phyloP scores from a whole-genome alignment of 352 stramenopile genomes.

The Phytophthora syringae region DNA sequence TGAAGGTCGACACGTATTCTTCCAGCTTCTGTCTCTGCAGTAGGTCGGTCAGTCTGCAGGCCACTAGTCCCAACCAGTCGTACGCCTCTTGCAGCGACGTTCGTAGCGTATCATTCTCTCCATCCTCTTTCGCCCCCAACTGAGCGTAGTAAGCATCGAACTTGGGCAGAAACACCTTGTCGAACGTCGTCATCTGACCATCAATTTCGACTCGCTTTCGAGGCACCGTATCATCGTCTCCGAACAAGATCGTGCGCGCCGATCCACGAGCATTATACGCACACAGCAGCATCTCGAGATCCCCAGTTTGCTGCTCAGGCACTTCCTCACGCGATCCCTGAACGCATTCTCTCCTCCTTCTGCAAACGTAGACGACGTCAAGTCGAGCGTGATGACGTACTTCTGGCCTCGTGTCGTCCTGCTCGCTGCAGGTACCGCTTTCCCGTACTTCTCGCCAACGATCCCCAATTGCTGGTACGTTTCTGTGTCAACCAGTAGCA shows the following conservation, averaged over 20 bases:
- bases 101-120: slow-evolving; percentile 33
- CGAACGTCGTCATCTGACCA: slow-evolving; percentile 43
- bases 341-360: slow-evolving; percentile 21
- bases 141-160: slow-evolving; percentile 54
- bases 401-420: slow-evolving; percentile 46
- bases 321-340: slow-evolving; percentile 50
- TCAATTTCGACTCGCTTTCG: slow-evolving; percentile 74
- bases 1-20: slow-evolving; percentile 85
- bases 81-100: slow-evolving; percentile 59
- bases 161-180: slow-evolving; percentile 60
- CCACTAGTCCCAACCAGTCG: slow-evolving; percentile 81
- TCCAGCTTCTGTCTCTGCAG: slow-evolving; percentile 60
- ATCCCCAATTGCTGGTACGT: slow-evolving; percentile 81
- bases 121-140: slow-evolving; percentile 11
- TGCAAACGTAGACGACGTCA: slow-evolving; percentile 54
- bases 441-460: slow-evolving; percentile 69
- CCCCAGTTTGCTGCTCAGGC: slow-evolving; percentile 55
- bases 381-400: slow-evolving; percentile 67
- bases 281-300: slow-evolving; percentile 77
- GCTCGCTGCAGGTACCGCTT: slow-evolving; percentile 28
- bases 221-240: slow-evolving; percentile 65
- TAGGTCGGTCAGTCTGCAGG: slow-evolving; percentile 63
- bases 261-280: slow-evolving; percentile 73
- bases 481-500: slow-evolving; percentile 66
- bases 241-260: slow-evolving; percentile 73